Conservation (phyloP, 2,329 filamentous ascomycete genomes). For the Hirsutella thompsonii region DNA sequence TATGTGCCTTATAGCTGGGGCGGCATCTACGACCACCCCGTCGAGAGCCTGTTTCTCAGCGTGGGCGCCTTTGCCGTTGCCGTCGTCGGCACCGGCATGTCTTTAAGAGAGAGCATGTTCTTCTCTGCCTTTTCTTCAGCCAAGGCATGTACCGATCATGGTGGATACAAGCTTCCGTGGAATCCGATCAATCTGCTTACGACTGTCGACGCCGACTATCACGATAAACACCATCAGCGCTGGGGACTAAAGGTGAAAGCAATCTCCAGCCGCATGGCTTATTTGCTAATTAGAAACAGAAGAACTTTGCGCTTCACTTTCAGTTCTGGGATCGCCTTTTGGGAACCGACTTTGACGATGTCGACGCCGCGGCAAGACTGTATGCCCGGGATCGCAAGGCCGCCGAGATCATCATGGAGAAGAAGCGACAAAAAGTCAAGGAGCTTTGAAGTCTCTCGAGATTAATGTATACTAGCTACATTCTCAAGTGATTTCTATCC, state of each 20-base stretch:
- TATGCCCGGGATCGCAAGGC: background rate
- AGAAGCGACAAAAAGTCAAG: background rate
- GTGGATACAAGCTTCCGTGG: conserved; percentile 1
- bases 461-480: too few relatives aligned
- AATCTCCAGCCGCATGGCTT: too few relatives aligned
- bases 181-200: background rate
- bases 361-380: background rate
- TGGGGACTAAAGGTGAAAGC: background rate
- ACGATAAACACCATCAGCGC: conserved; percentile 1
- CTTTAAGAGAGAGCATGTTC: background rate
- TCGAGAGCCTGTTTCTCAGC: conserved; percentile 1
- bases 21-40: conserved; percentile 1
- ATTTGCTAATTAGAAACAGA: background rate
- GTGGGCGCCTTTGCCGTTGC: background rate
- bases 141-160: conserved; percentile 1
- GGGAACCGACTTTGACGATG: background rate
- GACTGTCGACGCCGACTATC: background rate
- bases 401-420: background rate
- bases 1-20: conserved; percentile 1
- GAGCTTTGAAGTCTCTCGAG: too few relatives aligned
- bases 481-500: too few relatives aligned
- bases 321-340: conserved; percentile 1
- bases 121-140: conserved; percentile 1
- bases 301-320: conserved; percentile 1
- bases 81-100: background rate